Base-by-base conservation (phyloP, 2,329 filamentous ascomycete genomes). In the Trichoderma koningiopsis region DNA sequence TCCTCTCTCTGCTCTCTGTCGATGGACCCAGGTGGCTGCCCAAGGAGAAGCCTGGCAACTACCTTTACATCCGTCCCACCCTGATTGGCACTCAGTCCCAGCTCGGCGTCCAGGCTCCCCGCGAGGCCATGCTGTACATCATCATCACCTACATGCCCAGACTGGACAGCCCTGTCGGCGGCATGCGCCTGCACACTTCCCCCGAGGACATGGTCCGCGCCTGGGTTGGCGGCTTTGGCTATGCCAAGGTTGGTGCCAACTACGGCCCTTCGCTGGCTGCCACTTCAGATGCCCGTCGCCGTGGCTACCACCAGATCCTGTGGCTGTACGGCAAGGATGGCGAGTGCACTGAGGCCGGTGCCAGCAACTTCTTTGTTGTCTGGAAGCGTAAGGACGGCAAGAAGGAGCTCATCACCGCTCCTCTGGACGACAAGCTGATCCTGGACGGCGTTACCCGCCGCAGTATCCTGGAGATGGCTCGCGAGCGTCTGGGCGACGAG, bases 161-260 rank as follows among this genome's bases (percentile, higher is more conserved):
- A 69, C 78, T 90, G 77, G 86, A 88, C 73, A 72, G 80, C 14
- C 82, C 83, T 5, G 73, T 77, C 0, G 86, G 85, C 40, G 88
- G 88, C 72, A 86, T 96, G 84, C 90, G 87, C 75, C 87, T 97
- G 57, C 87, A 95, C 77, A 95, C 94, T 0, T 92, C 88, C 57
- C 87, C 88, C 68, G 89, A 94, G 73, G 92, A 97, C 79, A 92
- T 91, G 84, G 89, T 97, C 69, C 91, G 94, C 73, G 94, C 94
- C 14, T 97, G 94, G 94, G 93, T 93, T 24, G 94, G 94, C 71
- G 94, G 95, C 11, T 97, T 96, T 79, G 94, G 94, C 0, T 94
- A 91, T 77, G 93, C 94, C 71, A 97, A 97, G 82, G 88, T 97
- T 40, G 94, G 94, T 67, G 94, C 94, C 71, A 97, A 97, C 84